phyloP scores from a whole-genome alignment of 164 flowering plant species.

The grape (Vitis vinifera) region ASM3070453v1 NC_081813.1:625501-626000 shows the following conservation, averaged over 20 bases:
- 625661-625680: no score
- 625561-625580: no score
- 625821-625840: slow-evolving; percentile 94
- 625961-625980: background rate
- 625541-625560: no score
- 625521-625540: no score
- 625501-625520: no score
- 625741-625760: slow-evolving; percentile 95
- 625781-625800: slow-evolving; percentile 94
- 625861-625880: background rate
- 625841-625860: slow-evolving; percentile 5
- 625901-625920: background rate
- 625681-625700: background rate
- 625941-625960: background rate
- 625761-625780: slow-evolving; percentile 92
- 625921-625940: background rate
- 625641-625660: no score
- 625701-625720: slow-evolving; percentile 57
- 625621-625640: no score
- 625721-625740: slow-evolving; percentile 95
- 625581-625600: no score
- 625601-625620: no score
- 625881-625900: no score
- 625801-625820: slow-evolving; percentile 87
- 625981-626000: background rate